Evolutionary conservation across 2,329 filamentous ascomycete genomes (phyloP).

Genomic region (Apiospora arundinis): DNA sequence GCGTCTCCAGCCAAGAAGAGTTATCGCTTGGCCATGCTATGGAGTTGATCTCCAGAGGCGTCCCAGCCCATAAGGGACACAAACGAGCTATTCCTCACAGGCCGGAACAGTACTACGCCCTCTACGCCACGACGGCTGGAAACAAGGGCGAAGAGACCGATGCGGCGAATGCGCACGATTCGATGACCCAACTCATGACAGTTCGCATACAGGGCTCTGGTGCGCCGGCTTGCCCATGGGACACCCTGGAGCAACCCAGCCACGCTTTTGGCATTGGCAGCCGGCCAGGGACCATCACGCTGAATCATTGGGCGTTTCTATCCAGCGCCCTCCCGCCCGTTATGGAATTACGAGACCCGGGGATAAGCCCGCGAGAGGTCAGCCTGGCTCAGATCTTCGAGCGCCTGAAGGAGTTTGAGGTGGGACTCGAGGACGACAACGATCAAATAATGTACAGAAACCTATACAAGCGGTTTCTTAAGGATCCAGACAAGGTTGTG

Average conservation of each 20-base stretch:
- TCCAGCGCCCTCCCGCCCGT: conserved; percentile 62
- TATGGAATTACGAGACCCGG: conserved; percentile 64
- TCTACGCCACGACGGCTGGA: conserved; percentile 59
- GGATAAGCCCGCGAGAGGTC: conserved; percentile 65
- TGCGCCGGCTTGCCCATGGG: conserved; percentile 62
- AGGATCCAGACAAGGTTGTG: conserved; percentile 68
- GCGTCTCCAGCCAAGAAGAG: conserved; percentile 54
- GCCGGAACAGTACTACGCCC: conserved; percentile 60
- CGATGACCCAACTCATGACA: conserved; percentile 66
- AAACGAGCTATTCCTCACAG: conserved; percentile 60
- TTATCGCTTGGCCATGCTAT: conserved; percentile 60
- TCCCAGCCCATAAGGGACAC: conserved; percentile 62
- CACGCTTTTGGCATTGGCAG: conserved; percentile 71
- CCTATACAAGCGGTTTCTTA: conserved; percentile 72
- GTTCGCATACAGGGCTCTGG: conserved; percentile 52
- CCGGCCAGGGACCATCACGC: conserved; percentile 72
- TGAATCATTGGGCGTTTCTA: conserved; percentile 72
- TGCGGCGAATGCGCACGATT: conserved; percentile 55
- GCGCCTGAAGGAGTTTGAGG: conserved; percentile 64
- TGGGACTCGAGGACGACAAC: conserved; percentile 52
- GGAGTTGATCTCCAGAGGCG: conserved; percentile 64
- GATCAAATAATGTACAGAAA: conserved; percentile 65
- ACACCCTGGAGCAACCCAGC: conserved; percentile 77
- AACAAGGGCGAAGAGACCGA: conserved; percentile 50
- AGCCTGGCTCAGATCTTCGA: conserved; percentile 63